phyloP scores from a whole-genome alignment of 305 asterid species.

The Plantago coronopus region DNA sequence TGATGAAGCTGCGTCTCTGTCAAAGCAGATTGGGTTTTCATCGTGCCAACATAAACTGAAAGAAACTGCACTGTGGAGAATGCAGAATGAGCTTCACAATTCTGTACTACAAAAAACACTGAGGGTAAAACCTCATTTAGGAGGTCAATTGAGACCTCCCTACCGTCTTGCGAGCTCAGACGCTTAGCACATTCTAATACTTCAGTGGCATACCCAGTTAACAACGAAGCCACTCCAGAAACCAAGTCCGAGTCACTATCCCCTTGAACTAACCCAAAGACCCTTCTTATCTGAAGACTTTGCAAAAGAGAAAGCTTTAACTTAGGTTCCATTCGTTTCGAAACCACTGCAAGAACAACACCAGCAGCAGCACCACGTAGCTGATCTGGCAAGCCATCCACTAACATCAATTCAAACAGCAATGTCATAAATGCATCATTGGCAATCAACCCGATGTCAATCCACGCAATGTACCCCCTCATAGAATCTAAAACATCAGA shows the following conservation, averaged over 20 bases:
- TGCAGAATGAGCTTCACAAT: constrained; percentile 58
- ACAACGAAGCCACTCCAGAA: constrained; percentile 42
- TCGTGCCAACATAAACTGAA: constrained; percentile 75
- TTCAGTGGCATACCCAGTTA: constrained; percentile 58
- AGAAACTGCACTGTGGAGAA: constrained; percentile 81
- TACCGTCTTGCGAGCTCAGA: constrained; percentile 47
- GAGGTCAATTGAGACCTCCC: constrained; percentile 39
- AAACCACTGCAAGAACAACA: constrained; percentile 64
- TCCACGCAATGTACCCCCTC: constrained; percentile 83
- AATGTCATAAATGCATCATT: constrained; percentile 49
- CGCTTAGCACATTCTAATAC: constrained; percentile 69
- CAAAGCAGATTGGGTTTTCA: constrained; percentile 64
- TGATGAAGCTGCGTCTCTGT: constrained; percentile 70
- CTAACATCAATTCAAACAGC: constrained; percentile 75
- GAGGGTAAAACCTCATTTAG: constrained; percentile 59
- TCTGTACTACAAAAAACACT: constrained; percentile 55
- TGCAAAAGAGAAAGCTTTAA: constrained; percentile 64
- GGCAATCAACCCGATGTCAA: constrained; percentile 57
- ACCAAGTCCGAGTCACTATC: constrained; percentile 44
- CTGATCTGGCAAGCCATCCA: constrained; percentile 54
- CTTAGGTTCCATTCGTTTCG: constrained; percentile 80
- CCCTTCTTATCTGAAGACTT: constrained; percentile 45
- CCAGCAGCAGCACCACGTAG: constrained; percentile 74
- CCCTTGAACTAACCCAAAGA: constrained; percentile 42
- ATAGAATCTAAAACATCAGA: constrained; percentile 59